phyloP scores from a whole-genome alignment of 805 yeast species.

The Lachancea sp. region DNA sequence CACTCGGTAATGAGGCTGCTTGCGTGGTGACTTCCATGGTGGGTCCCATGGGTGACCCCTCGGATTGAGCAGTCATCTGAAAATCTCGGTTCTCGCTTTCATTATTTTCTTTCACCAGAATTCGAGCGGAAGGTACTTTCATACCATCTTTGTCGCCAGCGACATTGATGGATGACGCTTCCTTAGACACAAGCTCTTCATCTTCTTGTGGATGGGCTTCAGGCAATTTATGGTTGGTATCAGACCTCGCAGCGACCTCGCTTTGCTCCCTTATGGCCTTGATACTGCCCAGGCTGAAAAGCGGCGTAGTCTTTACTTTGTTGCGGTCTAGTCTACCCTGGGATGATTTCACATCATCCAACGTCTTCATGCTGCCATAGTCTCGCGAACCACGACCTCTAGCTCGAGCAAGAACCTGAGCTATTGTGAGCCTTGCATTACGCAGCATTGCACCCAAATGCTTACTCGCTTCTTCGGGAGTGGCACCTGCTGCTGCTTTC shows the following conservation, averaged over 20 bases:
- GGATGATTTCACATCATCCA: conserved; percentile 8
- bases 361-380: conserved; percentile 11
- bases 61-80: background rate
- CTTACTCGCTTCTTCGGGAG: conserved; percentile 28
- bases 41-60: background rate
- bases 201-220: too few relatives aligned
- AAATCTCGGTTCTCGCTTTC: too few relatives aligned
- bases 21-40: background rate
- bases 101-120: too few relatives aligned
- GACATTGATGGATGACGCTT: too few relatives aligned
- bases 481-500: conserved; percentile 30
- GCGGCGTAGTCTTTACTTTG: conserved; percentile 16
- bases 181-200: too few relatives aligned
- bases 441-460: conserved; percentile 27
- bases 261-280: conserved; percentile 5
- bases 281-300: conserved; percentile 20
- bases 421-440: conserved; percentile 28
- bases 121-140: too few relatives aligned
- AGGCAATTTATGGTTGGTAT: too few relatives aligned
- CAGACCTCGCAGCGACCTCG: background rate
- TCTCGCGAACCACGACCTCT: conserved; percentile 12
- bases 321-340: conserved; percentile 3
- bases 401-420: conserved; percentile 19
- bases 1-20: background rate
- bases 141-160: too few relatives aligned